Conservation (phyloP, 2,329 filamentous ascomycete species). For the Chaetothyriales sp. region DNA sequence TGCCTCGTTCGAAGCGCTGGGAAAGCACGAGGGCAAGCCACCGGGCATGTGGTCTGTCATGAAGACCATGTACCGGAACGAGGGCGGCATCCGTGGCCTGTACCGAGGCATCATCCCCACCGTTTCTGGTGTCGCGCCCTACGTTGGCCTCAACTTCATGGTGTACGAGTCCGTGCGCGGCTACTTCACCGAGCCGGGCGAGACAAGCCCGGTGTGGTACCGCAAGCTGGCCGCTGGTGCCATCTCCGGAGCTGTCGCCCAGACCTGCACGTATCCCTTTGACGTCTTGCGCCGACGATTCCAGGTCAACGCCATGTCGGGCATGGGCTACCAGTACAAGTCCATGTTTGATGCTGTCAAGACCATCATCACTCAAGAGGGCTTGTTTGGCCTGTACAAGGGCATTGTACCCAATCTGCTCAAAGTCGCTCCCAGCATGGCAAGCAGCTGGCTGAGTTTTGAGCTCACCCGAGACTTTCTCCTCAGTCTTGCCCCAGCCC, state of each 20-base stretch:
- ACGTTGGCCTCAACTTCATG: constrained; percentile 98
- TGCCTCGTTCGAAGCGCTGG: constrained; percentile 77
- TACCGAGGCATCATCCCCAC: constrained; percentile 92
- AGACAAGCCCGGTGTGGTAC: constrained; percentile 63
- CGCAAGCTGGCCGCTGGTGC: constrained; percentile 83
- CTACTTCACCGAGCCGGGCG: constrained; percentile 73
- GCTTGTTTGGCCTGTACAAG: constrained; percentile 77
- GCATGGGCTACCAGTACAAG: constrained; percentile 93
- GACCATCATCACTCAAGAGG: constrained; percentile 73
- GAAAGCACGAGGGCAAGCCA: constrained; percentile 49
- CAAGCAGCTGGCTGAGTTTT: constrained; percentile 94
- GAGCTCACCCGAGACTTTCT: constrained; percentile 85
- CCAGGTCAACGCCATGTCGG: constrained; percentile 98
- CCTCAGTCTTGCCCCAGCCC: constrained; percentile 27
- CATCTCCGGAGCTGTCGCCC: constrained; percentile 87
- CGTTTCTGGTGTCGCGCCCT: constrained; percentile 87
- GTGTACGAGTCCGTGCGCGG: constrained; percentile 81
- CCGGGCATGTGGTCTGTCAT: constrained; percentile 90
- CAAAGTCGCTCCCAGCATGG: constrained; percentile 97
- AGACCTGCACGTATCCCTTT: constrained; percentile 98
- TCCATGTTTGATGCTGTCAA: constrained; percentile 69
- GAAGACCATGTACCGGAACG: constrained; percentile 71
- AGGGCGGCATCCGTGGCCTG: constrained; percentile 73
- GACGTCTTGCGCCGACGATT: constrained; percentile 85
- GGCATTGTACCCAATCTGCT: constrained; percentile 89